phyloP scores from a whole-genome alignment of 1,139 yeast species.

The Debaryomyces fabryi region DNA sequence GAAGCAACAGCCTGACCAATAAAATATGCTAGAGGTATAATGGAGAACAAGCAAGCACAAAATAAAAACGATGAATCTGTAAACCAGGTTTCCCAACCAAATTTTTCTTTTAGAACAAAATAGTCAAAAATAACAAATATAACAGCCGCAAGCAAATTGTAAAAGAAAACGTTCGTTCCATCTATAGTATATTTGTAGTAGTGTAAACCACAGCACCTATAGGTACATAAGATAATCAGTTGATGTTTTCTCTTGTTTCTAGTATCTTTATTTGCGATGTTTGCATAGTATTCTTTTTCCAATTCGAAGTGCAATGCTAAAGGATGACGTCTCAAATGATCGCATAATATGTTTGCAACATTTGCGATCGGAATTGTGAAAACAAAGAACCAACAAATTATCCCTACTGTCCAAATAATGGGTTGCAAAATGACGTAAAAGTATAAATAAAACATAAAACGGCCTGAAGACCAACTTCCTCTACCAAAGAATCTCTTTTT shows the following conservation, averaged over 20 bases:
- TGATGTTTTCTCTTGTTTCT: constrained; percentile 36
- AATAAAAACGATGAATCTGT: constrained; percentile 70
- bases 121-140: constrained; percentile 82
- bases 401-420: constrained; percentile 54
- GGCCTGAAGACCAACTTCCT: constrained; percentile 88
- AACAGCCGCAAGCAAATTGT: constrained; percentile 80
- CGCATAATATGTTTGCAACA: constrained; percentile 56
- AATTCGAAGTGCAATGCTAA: constrained; percentile 73
- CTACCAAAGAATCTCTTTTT: constrained; percentile 81
- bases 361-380: constrained; percentile 95
- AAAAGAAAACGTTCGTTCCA: constrained; percentile 91
- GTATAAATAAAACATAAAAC: constrained; percentile 74
- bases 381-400: constrained; percentile 78
- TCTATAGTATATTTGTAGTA: constrained; percentile 95
- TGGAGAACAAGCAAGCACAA: constrained; percentile 75
- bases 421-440: constrained; percentile 78
- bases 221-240: constrained; percentile 72
- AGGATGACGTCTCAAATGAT: constrained; percentile 88
- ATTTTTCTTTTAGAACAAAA: constrained; percentile 57
- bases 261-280: constrained; percentile 18
- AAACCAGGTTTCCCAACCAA: constrained; percentile 51
- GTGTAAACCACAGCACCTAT: constrained; percentile 87
- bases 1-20: constrained; percentile 99
- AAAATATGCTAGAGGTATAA: constrained; percentile 92
- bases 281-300: constrained; percentile 54